These are phyloP conservation scores for Schizothecium vesticola DNA, from an alignment of 495 filamentous ascomycete genomes.

Conservation along the genomic window DNA sequence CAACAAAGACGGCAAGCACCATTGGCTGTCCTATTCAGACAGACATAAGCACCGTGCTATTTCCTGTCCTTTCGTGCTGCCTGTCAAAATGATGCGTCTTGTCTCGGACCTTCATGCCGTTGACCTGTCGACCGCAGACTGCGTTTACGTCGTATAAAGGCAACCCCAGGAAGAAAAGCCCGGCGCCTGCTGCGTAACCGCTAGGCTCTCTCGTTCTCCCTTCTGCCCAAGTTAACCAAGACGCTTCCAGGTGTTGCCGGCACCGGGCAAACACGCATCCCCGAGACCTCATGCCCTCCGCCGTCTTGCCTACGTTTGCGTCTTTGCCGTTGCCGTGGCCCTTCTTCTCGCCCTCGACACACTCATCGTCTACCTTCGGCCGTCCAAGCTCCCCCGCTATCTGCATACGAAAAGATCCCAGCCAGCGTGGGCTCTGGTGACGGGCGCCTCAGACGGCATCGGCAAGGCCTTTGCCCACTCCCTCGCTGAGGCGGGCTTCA, in stretches of 20 bases:
- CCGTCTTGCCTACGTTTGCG: background rate
- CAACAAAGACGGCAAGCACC: background rate
- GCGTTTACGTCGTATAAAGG: background rate
- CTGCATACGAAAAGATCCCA: conserved; percentile 18
- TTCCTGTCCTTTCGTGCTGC: background rate
- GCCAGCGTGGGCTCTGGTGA: conserved; percentile 53
- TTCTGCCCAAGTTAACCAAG: background rate
- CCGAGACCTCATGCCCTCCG: background rate
- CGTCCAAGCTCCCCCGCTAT: conserved; percentile 16
- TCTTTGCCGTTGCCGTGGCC: background rate
- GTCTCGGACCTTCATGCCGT: background rate
- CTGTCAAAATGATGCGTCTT: background rate
- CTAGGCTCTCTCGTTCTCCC: background rate
- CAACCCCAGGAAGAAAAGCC: background rate
- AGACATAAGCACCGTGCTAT: background rate
- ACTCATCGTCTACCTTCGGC: conserved; percentile 4
- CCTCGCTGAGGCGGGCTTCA: conserved; percentile 51
- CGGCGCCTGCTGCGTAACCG: background rate
- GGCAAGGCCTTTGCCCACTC: conserved; percentile 47
- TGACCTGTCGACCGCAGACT: background rate
- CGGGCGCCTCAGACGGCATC: conserved; percentile 56
- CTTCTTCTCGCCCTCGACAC: background rate
- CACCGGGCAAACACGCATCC: background rate
- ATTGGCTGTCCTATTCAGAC: background rate
- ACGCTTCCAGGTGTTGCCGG: background rate